These are phyloP conservation scores for Colletotrichum cordylinicola DNA, from an alignment of 2,329 filamentous ascomycete species.

Conservation along the genomic window DNA sequence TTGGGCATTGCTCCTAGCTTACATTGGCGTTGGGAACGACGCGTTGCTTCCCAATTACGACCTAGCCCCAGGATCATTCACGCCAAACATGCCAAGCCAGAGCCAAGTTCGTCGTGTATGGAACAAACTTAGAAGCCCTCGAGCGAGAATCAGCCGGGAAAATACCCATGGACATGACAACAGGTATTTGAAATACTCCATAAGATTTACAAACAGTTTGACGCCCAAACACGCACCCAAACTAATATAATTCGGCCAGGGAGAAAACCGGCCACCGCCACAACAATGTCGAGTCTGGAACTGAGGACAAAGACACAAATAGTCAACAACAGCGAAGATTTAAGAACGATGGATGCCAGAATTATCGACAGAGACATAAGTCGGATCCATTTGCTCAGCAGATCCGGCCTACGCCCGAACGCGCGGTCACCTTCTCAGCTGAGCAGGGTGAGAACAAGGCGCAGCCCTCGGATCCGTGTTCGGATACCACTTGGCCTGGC, in stretches of 20 bases:
- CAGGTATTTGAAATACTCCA: no score
- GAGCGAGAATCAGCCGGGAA: no score
- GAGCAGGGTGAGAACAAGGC: background rate
- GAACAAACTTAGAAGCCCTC: no score
- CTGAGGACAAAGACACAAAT: background rate
- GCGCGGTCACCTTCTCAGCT: background rate
- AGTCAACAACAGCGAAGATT: background rate
- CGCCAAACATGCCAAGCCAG: no score
- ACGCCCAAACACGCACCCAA: background rate
- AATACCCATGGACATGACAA: no score
- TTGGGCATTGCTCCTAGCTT: no score
- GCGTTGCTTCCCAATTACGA: no score
- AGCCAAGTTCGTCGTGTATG: no score
- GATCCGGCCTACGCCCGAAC: background rate
- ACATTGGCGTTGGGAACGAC: no score
- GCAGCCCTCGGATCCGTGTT: background rate
- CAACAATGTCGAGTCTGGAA: background rate
- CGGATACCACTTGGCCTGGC: background rate
- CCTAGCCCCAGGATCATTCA: no score
- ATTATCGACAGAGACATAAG: background rate
- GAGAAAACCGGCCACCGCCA: background rate
- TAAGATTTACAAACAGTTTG: no score
- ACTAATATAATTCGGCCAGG: background rate
- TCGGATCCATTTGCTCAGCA: background rate
- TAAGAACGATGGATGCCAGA: background rate